Percentiles rank a stretch among this genome's conserved stretches.
These are phyloP conservation scores for Vickermania ingenoplastis DNA, from an alignment of 208 protist genomes.

Conservation along the genomic window DNA sequence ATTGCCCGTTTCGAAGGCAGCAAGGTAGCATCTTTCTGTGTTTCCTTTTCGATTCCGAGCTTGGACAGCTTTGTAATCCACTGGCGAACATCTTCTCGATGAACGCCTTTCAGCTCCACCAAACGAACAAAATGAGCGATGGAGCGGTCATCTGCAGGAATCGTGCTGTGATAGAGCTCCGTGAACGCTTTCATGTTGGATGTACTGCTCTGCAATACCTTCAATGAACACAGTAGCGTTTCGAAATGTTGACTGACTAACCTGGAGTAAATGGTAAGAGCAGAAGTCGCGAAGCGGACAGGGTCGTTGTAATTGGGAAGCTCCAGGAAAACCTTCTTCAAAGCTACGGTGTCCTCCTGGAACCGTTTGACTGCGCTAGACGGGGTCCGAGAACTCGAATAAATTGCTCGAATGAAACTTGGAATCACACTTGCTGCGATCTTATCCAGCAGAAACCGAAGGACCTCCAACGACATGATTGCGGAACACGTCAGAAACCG, in stretches of 20 bases:
- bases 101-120: slow-evolving; percentile 71
- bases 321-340: slow-evolving; percentile 73
- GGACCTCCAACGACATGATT: slow-evolving; percentile 34
- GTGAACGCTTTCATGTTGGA: slow-evolving; percentile 50
- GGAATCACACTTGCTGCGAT: slow-evolving; percentile 60
- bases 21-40: slow-evolving; percentile 35
- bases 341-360: slow-evolving; percentile 62
- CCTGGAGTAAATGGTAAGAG: slow-evolving; percentile 61
- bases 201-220: slow-evolving; percentile 77
- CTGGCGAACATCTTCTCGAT: slow-evolving; percentile 65
- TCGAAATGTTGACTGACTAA: slow-evolving; percentile 78
- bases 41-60: slow-evolving; percentile 80
- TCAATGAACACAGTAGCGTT: slow-evolving; percentile 65
- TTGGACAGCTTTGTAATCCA: slow-evolving; percentile 77
- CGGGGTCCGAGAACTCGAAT: slow-evolving; percentile 42
- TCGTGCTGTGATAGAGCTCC: slow-evolving; percentile 78
- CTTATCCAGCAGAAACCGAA: slow-evolving; percentile 83
- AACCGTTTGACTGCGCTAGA: slow-evolving; percentile 52
- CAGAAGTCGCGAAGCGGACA: slow-evolving; percentile 32
- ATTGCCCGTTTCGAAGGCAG: no score
- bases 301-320: slow-evolving; percentile 85
- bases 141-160: slow-evolving; percentile 75
- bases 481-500: slow-evolving; percentile 51
- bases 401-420: slow-evolving; percentile 56
- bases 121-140: slow-evolving; percentile 84